Percentiles rank a stretch among this genome's conserved stretches.
Conservation (phyloP, 2,329 filamentous ascomycete genomes). For the Byssothecium circinans region DNA sequence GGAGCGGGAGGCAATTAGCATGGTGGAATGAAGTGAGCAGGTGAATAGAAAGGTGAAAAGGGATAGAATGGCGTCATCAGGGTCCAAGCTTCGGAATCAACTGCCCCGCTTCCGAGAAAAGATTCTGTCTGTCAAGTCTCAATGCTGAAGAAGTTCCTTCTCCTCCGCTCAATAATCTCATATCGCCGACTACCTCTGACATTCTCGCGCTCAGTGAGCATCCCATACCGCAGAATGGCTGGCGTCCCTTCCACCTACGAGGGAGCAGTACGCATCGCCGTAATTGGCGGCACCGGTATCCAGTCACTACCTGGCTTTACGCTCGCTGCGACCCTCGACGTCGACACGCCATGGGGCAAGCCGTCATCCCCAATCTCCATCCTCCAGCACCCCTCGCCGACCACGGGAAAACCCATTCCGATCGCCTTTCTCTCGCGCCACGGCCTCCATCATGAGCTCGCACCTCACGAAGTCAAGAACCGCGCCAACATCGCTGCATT, state of each 20-base stretch:
- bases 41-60: no score
- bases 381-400: slow-evolving; percentile 78
- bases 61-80: slow-evolving; percentile 3
- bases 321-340: slow-evolving; percentile 75
- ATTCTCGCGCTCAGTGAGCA: slow-evolving; percentile 5
- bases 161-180: neutral
- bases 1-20: no score
- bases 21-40: no score
- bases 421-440: slow-evolving; percentile 94
- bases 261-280: slow-evolving; percentile 53
- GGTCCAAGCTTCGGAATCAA: slow-evolving; percentile 1
- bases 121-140: neutral
- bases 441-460: slow-evolving; percentile 82
- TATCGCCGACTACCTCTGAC: neutral
- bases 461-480: slow-evolving; percentile 91
- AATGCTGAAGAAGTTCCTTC: neutral
- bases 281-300: slow-evolving; percentile 78
- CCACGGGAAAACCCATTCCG: slow-evolving; percentile 61
- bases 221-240: slow-evolving; percentile 15
- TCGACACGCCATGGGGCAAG: slow-evolving; percentile 83
- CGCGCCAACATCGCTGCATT: slow-evolving; percentile 99
- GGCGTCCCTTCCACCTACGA: slow-evolving; percentile 38
- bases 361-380: slow-evolving; percentile 80
- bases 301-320: slow-evolving; percentile 84
- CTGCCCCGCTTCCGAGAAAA: slow-evolving; percentile 2